Evolutionary conservation across 768 basidiomycete species (phyloP).

Genomic region (Mycena leptocephala): DNA sequence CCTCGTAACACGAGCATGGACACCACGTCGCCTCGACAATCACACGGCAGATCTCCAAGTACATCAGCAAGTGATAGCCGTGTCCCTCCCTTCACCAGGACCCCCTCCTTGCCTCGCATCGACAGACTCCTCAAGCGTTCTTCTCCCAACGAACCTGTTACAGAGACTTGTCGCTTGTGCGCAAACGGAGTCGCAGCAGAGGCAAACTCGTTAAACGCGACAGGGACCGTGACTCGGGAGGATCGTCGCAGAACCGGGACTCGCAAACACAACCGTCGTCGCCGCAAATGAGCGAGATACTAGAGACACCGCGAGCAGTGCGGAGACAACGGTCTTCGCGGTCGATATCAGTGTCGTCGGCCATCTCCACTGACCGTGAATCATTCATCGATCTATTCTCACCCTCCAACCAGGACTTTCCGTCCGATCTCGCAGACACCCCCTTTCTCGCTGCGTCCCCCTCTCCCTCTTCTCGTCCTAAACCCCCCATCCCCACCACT

Average conservation of each 20-base stretch:
- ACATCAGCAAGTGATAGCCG: slow-evolving; percentile 29
- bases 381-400: slow-evolving; percentile 39
- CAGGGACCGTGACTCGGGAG: not conserved
- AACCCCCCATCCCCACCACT: slow-evolving; percentile 63
- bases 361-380: slow-evolving; percentile 32
- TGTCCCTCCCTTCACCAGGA: not conserved
- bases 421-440: not conserved
- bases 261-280: not conserved
- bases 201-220: slow-evolving; percentile 31
- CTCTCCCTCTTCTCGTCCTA: slow-evolving; percentile 50
- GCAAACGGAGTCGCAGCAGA: slow-evolving; percentile 1
- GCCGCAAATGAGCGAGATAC: not conserved
- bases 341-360: slow-evolving; percentile 48
- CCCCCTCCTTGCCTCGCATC: not conserved
- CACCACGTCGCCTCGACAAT: not conserved
- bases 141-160: too few species aligned
- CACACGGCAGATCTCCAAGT: not conserved
- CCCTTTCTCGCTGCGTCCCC: slow-evolving; percentile 36
- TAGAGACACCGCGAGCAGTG: not conserved
- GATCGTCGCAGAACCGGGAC: not conserved
- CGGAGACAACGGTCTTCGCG: slow-evolving; percentile 13
- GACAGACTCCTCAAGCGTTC: not conserved
- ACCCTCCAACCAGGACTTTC: slow-evolving; percentile 13
- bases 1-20: not conserved
- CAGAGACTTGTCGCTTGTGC: too few species aligned